phyloP scores from a whole-genome alignment of 2,329 filamentous ascomycete species.

The Aureobasidium pullulans region DNA sequence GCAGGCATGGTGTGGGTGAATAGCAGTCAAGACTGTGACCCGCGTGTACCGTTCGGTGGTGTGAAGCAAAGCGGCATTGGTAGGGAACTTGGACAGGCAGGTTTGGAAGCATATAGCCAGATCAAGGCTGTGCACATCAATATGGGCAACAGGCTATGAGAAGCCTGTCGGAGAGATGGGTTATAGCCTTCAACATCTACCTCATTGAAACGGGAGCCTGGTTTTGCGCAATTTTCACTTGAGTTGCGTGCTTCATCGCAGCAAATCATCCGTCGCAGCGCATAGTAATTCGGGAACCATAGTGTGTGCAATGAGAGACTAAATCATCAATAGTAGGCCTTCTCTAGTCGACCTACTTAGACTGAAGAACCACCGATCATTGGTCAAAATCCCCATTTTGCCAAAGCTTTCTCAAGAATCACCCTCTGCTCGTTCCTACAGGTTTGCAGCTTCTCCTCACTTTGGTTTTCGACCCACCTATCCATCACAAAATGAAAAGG shows the following conservation, averaged over 20 bases:
- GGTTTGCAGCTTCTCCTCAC: neutral
- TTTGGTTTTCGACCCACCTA: neutral
- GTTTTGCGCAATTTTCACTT: no score
- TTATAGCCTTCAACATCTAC: no score
- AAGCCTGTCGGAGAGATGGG: no score
- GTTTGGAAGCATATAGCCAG: constrained; percentile 17
- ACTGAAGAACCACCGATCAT: neutral
- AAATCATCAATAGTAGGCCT: no score
- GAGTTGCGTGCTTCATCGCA: no score
- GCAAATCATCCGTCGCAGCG: no score
- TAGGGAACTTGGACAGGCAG: constrained; percentile 25
- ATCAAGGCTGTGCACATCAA: constrained; percentile 6
- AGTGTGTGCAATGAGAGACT: no score
- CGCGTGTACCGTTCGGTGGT: constrained; percentile 31
- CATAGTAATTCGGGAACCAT: no score
- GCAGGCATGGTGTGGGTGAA: constrained; percentile 43
- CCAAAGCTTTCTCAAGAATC: neutral
- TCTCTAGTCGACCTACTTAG: no score
- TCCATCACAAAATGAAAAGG: neutral
- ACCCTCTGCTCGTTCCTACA: neutral
- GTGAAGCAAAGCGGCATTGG: constrained; percentile 31
- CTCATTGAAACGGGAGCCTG: no score
- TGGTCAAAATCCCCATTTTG: neutral
- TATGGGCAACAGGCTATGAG: neutral
- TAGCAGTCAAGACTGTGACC: constrained; percentile 36